Evolutionary conservation across 371 early-diverging fungal genomes (phyloP).

Genomic region (Parasitella parasitica): DNA sequence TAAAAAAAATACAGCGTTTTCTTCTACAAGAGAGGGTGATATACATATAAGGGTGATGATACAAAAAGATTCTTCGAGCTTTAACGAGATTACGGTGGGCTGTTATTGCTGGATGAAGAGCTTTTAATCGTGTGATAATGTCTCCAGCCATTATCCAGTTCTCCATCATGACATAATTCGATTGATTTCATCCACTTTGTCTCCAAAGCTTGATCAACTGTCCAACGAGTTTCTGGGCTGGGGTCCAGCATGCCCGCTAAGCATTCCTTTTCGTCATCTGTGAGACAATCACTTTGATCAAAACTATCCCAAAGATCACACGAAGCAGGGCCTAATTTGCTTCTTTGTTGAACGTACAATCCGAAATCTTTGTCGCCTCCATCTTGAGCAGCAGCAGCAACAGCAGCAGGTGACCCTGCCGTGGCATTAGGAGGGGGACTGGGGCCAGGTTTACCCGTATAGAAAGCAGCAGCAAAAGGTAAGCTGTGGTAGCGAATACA

Average conservation of each 20-base stretch:
- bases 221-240: slow-evolving; percentile 47
- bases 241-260: slow-evolving; percentile 52
- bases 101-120: not conserved
- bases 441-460: slow-evolving; percentile 53
- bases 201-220: slow-evolving; percentile 40
- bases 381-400: slow-evolving; percentile 30
- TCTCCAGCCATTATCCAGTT: slow-evolving; percentile 40
- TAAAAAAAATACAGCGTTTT: not conserved
- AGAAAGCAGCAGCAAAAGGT: slow-evolving; percentile 58
- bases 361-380: slow-evolving; percentile 39
- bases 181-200: slow-evolving; percentile 44
- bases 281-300: not conserved
- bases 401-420: slow-evolving; percentile 44
- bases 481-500: slow-evolving; percentile 76
- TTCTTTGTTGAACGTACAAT: slow-evolving; percentile 25
- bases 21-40: too few relatives aligned
- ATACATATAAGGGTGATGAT: too few relatives aligned
- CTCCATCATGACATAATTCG: slow-evolving; percentile 47
- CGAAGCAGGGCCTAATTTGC: not conserved
- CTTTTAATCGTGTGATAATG: slow-evolving; percentile 28
- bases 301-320: slow-evolving; percentile 30
- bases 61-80: too few relatives aligned
- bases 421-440: slow-evolving; percentile 45
- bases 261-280: slow-evolving; percentile 28
- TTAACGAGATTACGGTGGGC: not conserved